These are phyloP conservation scores for Ulvella scutata DNA, from an alignment of 139 green algal species.

Conservation along the genomic window DNA sequence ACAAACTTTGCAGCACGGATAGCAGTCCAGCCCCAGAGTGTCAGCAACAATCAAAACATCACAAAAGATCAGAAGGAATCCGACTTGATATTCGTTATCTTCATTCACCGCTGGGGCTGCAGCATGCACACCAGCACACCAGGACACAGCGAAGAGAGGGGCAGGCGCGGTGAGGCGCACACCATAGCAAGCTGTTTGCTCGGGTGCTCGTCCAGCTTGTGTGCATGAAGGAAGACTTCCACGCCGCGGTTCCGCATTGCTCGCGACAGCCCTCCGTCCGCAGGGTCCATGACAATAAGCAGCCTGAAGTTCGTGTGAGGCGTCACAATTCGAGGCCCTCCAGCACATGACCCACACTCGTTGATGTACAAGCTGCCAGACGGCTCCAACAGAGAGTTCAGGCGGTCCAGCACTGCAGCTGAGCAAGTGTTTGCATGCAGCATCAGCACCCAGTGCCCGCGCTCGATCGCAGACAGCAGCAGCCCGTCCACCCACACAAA, in stretches of 20 bases:
- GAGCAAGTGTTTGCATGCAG: constrained; percentile 94
- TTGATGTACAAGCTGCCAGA: constrained; percentile 71
- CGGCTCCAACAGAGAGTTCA: constrained; percentile 93
- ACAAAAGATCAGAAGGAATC: neutral
- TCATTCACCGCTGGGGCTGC: neutral
- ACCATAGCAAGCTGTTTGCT: neutral
- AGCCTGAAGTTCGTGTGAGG: constrained; percentile 87
- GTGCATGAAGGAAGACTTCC: constrained; percentile 73
- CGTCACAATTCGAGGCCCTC: constrained; percentile 39
- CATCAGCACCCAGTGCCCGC: constrained; percentile 86
- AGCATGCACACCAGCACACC: no score
- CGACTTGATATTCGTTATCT: neutral
- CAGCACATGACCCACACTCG: constrained; percentile 42
- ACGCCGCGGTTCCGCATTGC: constrained; percentile 96
- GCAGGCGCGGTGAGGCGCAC: neutral
- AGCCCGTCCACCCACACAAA: constrained; percentile 98
- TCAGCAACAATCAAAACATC: neutral
- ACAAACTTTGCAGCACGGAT: no score
- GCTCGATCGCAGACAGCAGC: constrained; percentile 62
- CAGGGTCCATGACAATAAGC: constrained; percentile 79
- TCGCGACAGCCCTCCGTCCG: constrained; percentile 80
- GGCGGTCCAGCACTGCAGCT: constrained; percentile 86
- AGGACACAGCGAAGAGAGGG: no score
- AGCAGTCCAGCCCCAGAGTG: no score
- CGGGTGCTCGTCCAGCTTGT: neutral